A percentile compares a stretch with the other conserved stretches of the same genome.
Evolutionary conservation across 2,329 filamentous ascomycete species (phyloP).

Genomic region (Epicoccum sorghinum): DNA sequence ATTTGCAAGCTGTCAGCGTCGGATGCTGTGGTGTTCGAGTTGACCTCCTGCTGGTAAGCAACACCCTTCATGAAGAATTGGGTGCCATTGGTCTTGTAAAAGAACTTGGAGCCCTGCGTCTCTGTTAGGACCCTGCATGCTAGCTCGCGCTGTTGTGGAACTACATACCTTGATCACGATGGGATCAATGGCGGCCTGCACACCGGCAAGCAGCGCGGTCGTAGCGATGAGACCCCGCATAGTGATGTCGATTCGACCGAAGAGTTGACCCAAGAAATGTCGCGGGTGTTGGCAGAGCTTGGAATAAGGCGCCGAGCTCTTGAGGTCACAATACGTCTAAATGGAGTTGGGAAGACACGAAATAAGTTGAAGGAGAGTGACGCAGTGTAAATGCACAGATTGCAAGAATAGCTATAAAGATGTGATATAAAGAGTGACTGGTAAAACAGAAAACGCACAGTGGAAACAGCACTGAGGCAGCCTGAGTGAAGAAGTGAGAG

Average conservation of each 20-base stretch:
- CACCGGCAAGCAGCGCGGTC: conserved; percentile 59
- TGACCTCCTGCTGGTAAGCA: conserved; percentile 86
- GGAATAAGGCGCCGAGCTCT: conserved; percentile 31
- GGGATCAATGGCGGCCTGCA: conserved; percentile 64
- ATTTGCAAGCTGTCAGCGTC: conserved; percentile 61
- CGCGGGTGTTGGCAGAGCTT: conserved; percentile 34
- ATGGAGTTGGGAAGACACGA: conserved; percentile 20
- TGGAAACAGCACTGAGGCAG: conserved; percentile 43
- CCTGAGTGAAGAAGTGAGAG: conserved; percentile 38
- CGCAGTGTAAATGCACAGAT: conserved; percentile 31
- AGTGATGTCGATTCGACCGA: conserved; percentile 36
- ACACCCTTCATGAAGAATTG: conserved; percentile 90
- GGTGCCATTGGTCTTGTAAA: conserved; percentile 80
- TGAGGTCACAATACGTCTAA: conserved; percentile 19
- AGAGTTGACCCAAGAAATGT: conserved; percentile 35
- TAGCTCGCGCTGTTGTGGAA: conserved; percentile 10
- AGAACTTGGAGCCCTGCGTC: conserved; percentile 79
- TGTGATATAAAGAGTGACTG: conserved; percentile 37
- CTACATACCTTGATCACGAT: conserved; percentile 71
- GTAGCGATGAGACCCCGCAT: conserved; percentile 62
- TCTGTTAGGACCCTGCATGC: conserved; percentile 16
- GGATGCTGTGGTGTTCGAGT: conserved; percentile 59
- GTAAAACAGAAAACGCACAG: conserved; percentile 36
- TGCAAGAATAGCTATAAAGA: conserved; percentile 28
- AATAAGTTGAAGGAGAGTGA: conserved; percentile 28